Evolutionary conservation across 2,329 filamentous ascomycete species (phyloP), one percentile per base, ranked within the genome.

Genomic region (Neodidymelliopsis sp.): DNA sequence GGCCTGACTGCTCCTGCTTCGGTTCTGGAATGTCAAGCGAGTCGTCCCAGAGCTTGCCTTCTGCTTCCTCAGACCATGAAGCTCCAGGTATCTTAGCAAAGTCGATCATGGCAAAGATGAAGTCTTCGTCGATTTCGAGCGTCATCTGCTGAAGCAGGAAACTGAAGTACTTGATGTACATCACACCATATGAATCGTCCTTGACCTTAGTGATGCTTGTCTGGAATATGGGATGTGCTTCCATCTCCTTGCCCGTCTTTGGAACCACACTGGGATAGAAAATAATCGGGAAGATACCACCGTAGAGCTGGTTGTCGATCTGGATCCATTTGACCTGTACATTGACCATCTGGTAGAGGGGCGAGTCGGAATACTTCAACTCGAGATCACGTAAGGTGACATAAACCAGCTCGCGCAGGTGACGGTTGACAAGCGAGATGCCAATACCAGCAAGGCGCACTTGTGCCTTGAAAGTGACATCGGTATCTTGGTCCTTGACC

Each of bases 91-190:
- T 87, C 74, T 96, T 96, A 24, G 90, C 88, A 69, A 97, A 99
- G 71, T 99, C 95, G 2, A 99, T 79, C 54, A 99, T 83, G 0
- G 94, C 92, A 71, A 96, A 96, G 48, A 99, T 92, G 75, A 99
- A 99, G 70, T 99, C 94, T 66, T 99, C 94, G 58, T 99, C 94
- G 37, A 99, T 86, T 63, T 99, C 94, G 2, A 99, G 81, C 0
- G 94, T 99, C 92, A 99, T 97, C 73, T 99, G 92, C 73, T 99
- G 94, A 34, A 99, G 78, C 23, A 99, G 78, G 34, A 99, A 75
- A 0, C 93, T 96, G 16, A 94, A 93, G 72, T 99, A 99, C 73
- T 99, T 99, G 81, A 99, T 92, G 74, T 99, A 99, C 8, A 97
- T 79, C 16, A 99, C 94, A 64, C 94, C 94, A 67, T 97, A 99